Base-by-base conservation (phyloP, 2,329 filamentous ascomycete genomes). In the Alternaria tenuissima region DNA sequence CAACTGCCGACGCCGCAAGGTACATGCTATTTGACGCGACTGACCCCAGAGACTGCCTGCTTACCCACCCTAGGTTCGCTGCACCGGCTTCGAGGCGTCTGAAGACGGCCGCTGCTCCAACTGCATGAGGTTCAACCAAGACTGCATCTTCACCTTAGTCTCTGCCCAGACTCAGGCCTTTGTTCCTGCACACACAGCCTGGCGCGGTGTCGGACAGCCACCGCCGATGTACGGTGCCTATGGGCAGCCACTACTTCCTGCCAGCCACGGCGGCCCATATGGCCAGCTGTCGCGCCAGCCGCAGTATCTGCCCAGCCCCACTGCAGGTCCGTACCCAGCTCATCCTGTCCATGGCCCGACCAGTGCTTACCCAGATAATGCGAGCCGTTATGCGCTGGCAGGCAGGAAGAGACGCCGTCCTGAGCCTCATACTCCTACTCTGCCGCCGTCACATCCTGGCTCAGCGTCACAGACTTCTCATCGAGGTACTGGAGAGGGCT, bases 121-220 rank as follows among this genome's bases (percentile, higher is more conserved):
- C 76, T 92, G 89, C 74, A 83, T 88, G 65, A 84, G 89, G 48
- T 92, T 92, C 80, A 89, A 89, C 66, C 89, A 92, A 78, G 89
- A 91, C 74, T 92, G 90, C 79, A 87, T 92, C 78, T 92, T 92
- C 78, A 91, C 89, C 1, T 90, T 89, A 3, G 89, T 92, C 24
- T 91, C 88, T 5, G 89, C 89, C 9, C 89, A 91, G 78, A 87
- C 89, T 8, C 89, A 91, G 76, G 89, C 90, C 11, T 92, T 92
- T 72, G 89, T 92, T 34, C 89, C 89, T 7, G 89, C 89, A 9
- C 88, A 91, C 74, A 88, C 89, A 7, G 87, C 89, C 58, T 91
- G 80, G 78, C 80, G 82, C 51, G 75, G 77, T 43, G 75, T 75
- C 38, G 81, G 81, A 36, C 70, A 73, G 41, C 81, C 81, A 24